These are phyloP conservation scores for Sporobolus alterniflorus DNA, from an alignment of 202 grass and related monocot species.

Conservation along the genomic window DNA sequence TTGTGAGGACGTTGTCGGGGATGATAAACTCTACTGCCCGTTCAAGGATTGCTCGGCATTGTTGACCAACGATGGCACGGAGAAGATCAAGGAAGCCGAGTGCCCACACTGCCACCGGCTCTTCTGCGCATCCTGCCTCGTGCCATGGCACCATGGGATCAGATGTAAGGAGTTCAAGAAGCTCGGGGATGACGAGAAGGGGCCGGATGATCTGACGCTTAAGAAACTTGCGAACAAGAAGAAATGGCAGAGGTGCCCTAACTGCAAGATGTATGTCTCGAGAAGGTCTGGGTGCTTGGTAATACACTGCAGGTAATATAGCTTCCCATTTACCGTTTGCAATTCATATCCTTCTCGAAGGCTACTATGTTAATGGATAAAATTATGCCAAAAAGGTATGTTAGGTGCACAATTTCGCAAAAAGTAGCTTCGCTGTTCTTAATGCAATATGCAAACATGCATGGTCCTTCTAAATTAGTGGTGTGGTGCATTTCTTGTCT, in stretches of 20 bases:
- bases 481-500: too few relatives aligned
- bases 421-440: neutral
- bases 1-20: conserved; percentile 49
- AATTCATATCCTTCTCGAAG: neutral
- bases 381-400: neutral
- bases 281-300: conserved; percentile 53
- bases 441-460: neutral
- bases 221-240: conserved; percentile 40
- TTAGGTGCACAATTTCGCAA: neutral
- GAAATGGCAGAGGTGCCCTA: conserved; percentile 68
- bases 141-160: conserved; percentile 59
- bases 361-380: conserved; percentile 18
- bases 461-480: too few relatives aligned
- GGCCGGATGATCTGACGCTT: conserved; percentile 44
- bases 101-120: conserved; percentile 60
- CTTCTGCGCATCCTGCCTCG: conserved; percentile 54
- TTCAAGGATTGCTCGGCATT: conserved; percentile 62
- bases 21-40: conserved; percentile 63
- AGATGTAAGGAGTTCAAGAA: conserved; percentile 51
- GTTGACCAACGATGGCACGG: conserved; percentile 17
- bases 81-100: conserved; percentile 43
- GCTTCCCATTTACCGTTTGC: neutral
- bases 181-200: conserved; percentile 57
- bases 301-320: conserved; percentile 67
- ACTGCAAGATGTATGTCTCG: conserved; percentile 68